Conservation (phyloP, 129 eudicot species). For the Flaveria trinervia region DNA sequence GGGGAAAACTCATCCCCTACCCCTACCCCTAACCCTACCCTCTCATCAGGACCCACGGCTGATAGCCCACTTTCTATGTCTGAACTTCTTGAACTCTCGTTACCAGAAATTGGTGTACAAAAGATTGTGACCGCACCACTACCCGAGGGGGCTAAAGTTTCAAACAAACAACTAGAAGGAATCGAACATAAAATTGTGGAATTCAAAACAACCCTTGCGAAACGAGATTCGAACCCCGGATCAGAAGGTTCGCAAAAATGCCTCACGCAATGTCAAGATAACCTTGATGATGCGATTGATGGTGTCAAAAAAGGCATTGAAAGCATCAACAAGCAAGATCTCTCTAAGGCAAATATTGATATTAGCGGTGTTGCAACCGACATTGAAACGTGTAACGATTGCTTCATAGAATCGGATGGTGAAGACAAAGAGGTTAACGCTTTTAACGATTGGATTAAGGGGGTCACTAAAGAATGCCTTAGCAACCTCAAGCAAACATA, state of each 20-base stretch:
- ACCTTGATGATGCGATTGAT: conserved; percentile 17
- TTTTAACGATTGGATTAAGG: not conserved
- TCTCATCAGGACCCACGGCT: not conserved
- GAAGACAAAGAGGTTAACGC: conserved; percentile 15
- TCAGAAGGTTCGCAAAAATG: not conserved
- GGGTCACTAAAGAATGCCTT: conserved; percentile 19
- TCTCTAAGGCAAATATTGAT: conserved; percentile 21
- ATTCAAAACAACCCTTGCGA: not conserved
- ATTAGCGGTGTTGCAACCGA: conserved; percentile 26
- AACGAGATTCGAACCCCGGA: not conserved
- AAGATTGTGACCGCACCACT: not conserved
- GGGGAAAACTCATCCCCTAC: conserved; percentile 1
- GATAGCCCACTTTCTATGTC: conserved; percentile 22
- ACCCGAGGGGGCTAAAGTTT: not conserved
- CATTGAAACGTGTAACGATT: conserved; percentile 21
- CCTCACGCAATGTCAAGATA: conserved; percentile 10
- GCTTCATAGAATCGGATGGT: not conserved
- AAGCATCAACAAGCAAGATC: conserved; percentile 21
- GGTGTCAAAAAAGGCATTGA: conserved; percentile 17
- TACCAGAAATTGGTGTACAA: conserved; percentile 19
- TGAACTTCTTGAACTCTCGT: conserved; percentile 21
- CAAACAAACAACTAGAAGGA: conserved; percentile 18
- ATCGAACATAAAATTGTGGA: conserved; percentile 5
- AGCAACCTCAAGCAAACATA: conserved; percentile 4
- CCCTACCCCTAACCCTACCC: not conserved